Evolutionary conservation across 305 asterid genomes (phyloP), one percentile per base, ranked within the genome.

Genomic region (Fraxinus latifolia): DNA sequence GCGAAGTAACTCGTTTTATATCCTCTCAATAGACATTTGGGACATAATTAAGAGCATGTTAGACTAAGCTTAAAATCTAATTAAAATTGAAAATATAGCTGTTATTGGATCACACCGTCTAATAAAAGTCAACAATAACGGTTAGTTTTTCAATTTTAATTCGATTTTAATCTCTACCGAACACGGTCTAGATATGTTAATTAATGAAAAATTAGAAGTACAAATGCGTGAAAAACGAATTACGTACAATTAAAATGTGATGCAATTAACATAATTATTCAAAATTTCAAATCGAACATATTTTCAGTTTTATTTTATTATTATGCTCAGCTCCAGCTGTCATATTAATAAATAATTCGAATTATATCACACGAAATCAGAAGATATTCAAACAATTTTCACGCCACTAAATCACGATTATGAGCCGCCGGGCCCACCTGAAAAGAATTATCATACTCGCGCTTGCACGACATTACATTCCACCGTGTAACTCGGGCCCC

Each of bases 401-500:
- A 21, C 3, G 3, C 70, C 31, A 60, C 9, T 7, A 17, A 60
- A 21, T 19, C 65, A 53, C 3, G 9, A n/a, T 0, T 17, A 60
- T 60, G 12, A 60, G 25, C 14, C 70, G 70, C 58, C 58, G 70
- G 70, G 14, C 70, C 70, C 70, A 82, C 75, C 21, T 19, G 1
- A 1, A 62, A 25, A 37, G 4, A 77, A 58, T 60, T 11, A 11
- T 29, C 37, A 12, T 12, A 39, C 47, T 44, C 53, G 77, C 68
- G 67, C 76, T 7, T 73, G 14, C 86, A 80, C 86, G 83, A 50
- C 78, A 42, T 7, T 12, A 11, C 73, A 74, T 53, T 70, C 76
- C 87, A 78, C 87, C 87, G 77, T 17, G 78, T 36, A 77, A 25
- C 81, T 75, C 82, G 89, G 79, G 3, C 53, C 53, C 42, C 72